These are phyloP conservation scores for Colletotrichum noveboracense DNA, from an alignment of 2,329 filamentous ascomycete species.

Conservation along the genomic window DNA sequence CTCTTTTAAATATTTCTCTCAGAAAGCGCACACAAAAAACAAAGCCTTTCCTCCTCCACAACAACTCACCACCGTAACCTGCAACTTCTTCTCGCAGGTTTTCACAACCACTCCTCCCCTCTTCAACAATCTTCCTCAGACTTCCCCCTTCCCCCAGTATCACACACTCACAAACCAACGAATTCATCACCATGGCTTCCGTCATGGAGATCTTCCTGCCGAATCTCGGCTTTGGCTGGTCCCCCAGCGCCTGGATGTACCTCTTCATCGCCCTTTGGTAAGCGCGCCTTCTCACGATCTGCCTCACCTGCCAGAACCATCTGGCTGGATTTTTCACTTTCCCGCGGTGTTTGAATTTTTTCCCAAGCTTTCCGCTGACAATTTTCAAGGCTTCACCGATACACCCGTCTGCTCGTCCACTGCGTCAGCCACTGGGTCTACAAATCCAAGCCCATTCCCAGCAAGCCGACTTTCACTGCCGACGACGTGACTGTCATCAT, in stretches of 20 bases:
- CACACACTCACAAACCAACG: background rate
- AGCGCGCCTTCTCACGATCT: conserved; percentile 27
- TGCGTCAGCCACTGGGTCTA: conserved; percentile 86
- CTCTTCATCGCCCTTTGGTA: conserved; percentile 47
- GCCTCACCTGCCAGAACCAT: background rate
- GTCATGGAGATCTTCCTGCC: conserved; percentile 20
- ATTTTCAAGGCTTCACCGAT: conserved; percentile 77
- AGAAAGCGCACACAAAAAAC: background rate
- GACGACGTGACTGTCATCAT: conserved; percentile 94
- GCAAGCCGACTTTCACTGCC: conserved; percentile 78
- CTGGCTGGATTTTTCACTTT: background rate
- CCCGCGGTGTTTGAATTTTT: background rate
- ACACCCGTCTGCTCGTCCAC: conserved; percentile 84
- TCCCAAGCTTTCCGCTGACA: background rate
- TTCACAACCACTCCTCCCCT: background rate
- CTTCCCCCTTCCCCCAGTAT: background rate
- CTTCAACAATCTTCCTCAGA: background rate
- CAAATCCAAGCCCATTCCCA: conserved; percentile 81
- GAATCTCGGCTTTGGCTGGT: conserved; percentile 18
- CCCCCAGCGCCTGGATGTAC: conserved; percentile 21
- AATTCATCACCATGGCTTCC: background rate
- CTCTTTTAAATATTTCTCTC: background rate
- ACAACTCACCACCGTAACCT: background rate
- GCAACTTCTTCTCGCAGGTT: background rate
- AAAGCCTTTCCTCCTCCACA: background rate